Evolutionary conservation across 2,329 filamentous ascomycete species (phyloP).

Genomic region (Aspergillus tamarii): DNA sequence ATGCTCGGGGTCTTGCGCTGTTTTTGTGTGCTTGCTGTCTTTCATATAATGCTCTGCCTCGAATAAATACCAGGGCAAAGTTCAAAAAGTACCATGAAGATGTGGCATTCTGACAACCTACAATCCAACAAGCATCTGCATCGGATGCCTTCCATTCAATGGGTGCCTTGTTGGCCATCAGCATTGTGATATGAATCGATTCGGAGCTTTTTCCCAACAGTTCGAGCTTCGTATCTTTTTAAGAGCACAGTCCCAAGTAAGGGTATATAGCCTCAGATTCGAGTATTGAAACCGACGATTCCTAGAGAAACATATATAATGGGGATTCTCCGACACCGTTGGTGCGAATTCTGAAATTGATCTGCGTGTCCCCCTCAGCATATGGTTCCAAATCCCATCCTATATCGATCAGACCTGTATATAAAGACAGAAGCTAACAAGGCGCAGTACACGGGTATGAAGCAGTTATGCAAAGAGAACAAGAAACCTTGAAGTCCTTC

Average conservation of each 20-base stretch:
- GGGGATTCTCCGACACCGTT: neutral
- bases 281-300: neutral
- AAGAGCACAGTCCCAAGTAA: neutral
- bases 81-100: neutral
- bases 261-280: neutral
- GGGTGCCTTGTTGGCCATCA: neutral
- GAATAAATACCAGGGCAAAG: neutral
- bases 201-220: neutral
- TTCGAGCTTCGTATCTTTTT: neutral
- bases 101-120: neutral
- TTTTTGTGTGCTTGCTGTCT: neutral
- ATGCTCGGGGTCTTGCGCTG: neutral
- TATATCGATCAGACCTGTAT: neutral
- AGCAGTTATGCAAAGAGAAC: neutral
- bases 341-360: neutral
- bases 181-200: neutral
- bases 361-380: neutral
- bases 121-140: neutral
- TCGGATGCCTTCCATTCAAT: neutral
- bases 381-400: neutral
- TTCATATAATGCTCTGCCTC: neutral
- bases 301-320: neutral
- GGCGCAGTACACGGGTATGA: too few species aligned
- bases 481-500: neutral
- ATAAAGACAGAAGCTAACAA: neutral